phyloP scores from a whole-genome alignment of 2,329 filamentous ascomycete species.

The Dactylellina leptospora region DNA sequence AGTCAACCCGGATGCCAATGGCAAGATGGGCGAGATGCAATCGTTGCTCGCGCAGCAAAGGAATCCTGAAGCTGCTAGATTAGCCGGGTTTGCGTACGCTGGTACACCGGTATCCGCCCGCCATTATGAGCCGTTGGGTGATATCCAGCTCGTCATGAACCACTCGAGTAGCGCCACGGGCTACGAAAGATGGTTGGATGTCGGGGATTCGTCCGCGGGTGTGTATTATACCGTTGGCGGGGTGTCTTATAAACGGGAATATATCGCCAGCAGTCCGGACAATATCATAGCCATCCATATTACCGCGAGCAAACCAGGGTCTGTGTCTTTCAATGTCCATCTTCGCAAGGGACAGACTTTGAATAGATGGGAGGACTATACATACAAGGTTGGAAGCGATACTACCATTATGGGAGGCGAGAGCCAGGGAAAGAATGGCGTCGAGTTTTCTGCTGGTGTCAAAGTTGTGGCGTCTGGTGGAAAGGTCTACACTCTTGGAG shows the following conservation, averaged over 20 bases:
- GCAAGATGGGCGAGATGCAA: conserved; percentile 60
- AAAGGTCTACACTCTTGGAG: conserved; percentile 53
- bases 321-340: conserved; percentile 43
- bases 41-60: conserved; percentile 61
- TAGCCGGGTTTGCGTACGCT: conserved; percentile 62
- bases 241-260: conserved; percentile 59
- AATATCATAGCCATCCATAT: conserved; percentile 60
- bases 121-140: conserved; percentile 63
- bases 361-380: conserved; percentile 53
- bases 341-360: conserved; percentile 37
- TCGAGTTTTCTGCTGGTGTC: conserved; percentile 52
- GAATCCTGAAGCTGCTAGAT: conserved; percentile 61
- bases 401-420: conserved; percentile 38
- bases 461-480: conserved; percentile 54
- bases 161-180: conserved; percentile 58
- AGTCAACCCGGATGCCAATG: conserved; percentile 60
- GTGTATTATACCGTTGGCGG: conserved; percentile 60
- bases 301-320: conserved; percentile 48
- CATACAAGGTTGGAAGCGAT: conserved; percentile 35
- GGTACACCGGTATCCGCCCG: conserved; percentile 63
- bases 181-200: conserved; percentile 62
- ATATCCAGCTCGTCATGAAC: conserved; percentile 61
- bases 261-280: conserved; percentile 62
- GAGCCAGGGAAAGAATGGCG: conserved; percentile 50
- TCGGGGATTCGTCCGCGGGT: conserved; percentile 59